Evolutionary conservation across 2,329 filamentous ascomycete genomes (phyloP).

Genomic region (Aspergillus sp.): DNA sequence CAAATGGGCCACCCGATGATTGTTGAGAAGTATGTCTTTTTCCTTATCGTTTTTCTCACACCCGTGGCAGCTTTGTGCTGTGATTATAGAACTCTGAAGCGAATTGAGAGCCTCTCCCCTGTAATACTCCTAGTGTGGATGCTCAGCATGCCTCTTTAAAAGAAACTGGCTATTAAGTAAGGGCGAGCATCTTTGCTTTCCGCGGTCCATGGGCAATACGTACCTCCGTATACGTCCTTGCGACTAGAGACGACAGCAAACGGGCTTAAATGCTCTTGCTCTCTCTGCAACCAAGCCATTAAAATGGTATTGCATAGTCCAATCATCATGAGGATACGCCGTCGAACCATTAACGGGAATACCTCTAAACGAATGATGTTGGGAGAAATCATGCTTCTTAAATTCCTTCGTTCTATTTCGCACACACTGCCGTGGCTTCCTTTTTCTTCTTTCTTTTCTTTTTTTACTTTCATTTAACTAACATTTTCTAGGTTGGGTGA

Average conservation of each 20-base stretch:
- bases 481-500: slow-evolving; percentile 41
- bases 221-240: slow-evolving; percentile 6
- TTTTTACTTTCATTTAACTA: slow-evolving; percentile 12
- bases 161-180: slow-evolving; percentile 22
- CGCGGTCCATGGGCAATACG: slow-evolving; percentile 6
- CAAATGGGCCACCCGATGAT: slow-evolving; percentile 41
- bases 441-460: background rate
- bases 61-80: slow-evolving; percentile 20
- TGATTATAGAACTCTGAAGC: slow-evolving; percentile 30
- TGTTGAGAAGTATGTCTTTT: slow-evolving; percentile 43
- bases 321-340: slow-evolving; percentile 1
- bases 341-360: background rate
- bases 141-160: slow-evolving; percentile 16
- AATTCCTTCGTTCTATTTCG: background rate
- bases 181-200: slow-evolving; percentile 11
- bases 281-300: background rate
- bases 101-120: slow-evolving; percentile 27
- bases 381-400: background rate
- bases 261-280: background rate
- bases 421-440: background rate
- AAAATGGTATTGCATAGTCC: slow-evolving; percentile 4
- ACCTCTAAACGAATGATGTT: background rate
- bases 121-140: slow-evolving; percentile 28
- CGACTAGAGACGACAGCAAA: slow-evolving; percentile 1
- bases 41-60: slow-evolving; percentile 11